These are phyloP conservation scores for Talaromyces sp. DNA, from an alignment of 2,329 filamentous ascomycete species.

Conservation along the genomic window DNA sequence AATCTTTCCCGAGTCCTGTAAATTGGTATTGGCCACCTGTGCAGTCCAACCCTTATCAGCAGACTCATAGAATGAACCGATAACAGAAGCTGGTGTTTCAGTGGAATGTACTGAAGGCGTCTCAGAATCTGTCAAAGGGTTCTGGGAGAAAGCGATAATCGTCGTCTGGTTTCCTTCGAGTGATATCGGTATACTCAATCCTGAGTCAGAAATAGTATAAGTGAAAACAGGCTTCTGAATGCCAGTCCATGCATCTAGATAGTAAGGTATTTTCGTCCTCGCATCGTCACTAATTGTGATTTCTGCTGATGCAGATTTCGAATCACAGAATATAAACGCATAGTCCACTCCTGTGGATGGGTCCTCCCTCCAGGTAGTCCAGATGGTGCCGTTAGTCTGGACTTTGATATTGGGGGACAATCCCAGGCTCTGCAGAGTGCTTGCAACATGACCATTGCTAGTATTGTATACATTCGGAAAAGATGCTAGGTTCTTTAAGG, in stretches of 20 bases:
- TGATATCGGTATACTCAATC: constrained; percentile 33
- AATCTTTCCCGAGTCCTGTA: neutral
- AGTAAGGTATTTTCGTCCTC: constrained; percentile 34
- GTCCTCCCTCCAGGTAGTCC: constrained; percentile 37
- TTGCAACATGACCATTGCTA: constrained; percentile 29
- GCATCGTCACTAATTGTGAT: constrained; percentile 22
- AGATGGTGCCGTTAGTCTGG: constrained; percentile 32
- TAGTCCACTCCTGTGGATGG: constrained; percentile 30
- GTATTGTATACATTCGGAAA: constrained; percentile 38
- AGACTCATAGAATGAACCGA: no score
- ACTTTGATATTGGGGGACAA: constrained; percentile 33
- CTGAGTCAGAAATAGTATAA: constrained; percentile 30
- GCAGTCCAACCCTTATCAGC: neutral
- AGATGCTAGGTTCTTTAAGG: constrained; percentile 24
- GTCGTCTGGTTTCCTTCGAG: constrained; percentile 42
- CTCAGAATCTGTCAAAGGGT: neutral
- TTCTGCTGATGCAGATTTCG: constrained; percentile 20
- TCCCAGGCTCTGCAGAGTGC: constrained; percentile 29
- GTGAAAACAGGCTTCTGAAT: constrained; percentile 29
- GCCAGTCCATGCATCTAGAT: constrained; percentile 46
- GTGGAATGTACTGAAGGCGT: no score
- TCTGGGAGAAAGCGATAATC: constrained; percentile 36
- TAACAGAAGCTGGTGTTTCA: no score
- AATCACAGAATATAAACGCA: constrained; percentile 43
- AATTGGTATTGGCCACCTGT: neutral